Evolutionary conservation across 768 basidiomycete species (phyloP).

Genomic region (Boletus insuetus): DNA sequence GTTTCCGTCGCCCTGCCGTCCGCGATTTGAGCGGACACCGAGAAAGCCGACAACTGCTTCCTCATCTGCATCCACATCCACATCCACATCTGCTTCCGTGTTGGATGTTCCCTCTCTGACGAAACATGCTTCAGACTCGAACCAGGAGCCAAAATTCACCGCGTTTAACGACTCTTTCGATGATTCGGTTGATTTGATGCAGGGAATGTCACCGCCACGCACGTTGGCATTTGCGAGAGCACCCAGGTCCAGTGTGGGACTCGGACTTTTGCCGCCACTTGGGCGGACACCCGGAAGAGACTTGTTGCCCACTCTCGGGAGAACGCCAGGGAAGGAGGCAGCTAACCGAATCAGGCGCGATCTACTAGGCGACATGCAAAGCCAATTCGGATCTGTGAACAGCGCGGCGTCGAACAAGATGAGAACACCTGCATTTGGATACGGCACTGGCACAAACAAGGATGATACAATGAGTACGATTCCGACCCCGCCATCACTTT

Average conservation of each 20-base stretch:
- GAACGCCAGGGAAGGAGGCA: slow-evolving; percentile 72
- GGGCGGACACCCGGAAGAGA: slow-evolving; percentile 70
- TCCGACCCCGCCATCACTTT: slow-evolving; percentile 68
- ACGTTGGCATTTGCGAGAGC: slow-evolving; percentile 51
- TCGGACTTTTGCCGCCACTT: slow-evolving; percentile 35
- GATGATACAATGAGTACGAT: slow-evolving; percentile 70
- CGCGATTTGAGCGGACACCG: slow-evolving; percentile 28
- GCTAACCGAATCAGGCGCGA: slow-evolving; percentile 66
- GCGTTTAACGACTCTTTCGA: slow-evolving; percentile 34
- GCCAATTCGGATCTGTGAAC: slow-evolving; percentile 23
- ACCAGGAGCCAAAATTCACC: slow-evolving; percentile 41
- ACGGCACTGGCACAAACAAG: slow-evolving; percentile 13
- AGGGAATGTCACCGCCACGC: slow-evolving; percentile 52
- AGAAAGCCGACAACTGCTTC: slow-evolving; percentile 18
- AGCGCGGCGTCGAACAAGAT: slow-evolving; percentile 17
- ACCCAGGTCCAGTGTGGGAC: slow-evolving; percentile 32
- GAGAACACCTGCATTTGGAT: slow-evolving; percentile 30
- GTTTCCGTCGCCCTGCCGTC: slow-evolving; percentile 40
- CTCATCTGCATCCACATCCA: slow-evolving; percentile 30
- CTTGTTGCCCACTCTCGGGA: slow-evolving; percentile 40
- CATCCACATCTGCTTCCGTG: slow-evolving; percentile 15
- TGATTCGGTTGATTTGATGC: slow-evolving; percentile 38
- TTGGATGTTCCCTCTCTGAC: slow-evolving; percentile 55
- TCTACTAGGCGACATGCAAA: slow-evolving; percentile 55
- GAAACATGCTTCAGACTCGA: slow-evolving; percentile 32